Evolutionary conservation across 192 early-diverging fungal genomes (phyloP).

Genomic region (Gigaspora rosea): DNA sequence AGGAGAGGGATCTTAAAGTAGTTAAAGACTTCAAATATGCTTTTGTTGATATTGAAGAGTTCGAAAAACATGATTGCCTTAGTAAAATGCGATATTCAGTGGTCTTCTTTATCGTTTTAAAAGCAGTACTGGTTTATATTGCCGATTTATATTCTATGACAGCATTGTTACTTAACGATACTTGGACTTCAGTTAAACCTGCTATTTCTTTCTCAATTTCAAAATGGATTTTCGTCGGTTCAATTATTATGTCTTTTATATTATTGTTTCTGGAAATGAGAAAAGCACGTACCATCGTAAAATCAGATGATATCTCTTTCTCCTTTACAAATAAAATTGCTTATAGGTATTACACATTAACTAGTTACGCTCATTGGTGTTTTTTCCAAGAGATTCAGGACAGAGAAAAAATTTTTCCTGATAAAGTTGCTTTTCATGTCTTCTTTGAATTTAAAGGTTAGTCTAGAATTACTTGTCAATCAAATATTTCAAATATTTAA

Average conservation of each 20-base stretch:
- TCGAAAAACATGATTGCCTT: conserved; percentile 36
- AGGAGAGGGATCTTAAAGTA: conserved; percentile 59
- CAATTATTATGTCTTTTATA: conserved; percentile 71
- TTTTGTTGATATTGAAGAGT: conserved; percentile 74
- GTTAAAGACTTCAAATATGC: conserved; percentile 78
- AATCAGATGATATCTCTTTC: conserved; percentile 72
- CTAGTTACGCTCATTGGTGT: conserved; percentile 81
- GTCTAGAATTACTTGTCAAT: background rate
- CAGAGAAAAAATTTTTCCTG: conserved; percentile 51
- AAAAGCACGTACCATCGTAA: conserved; percentile 67
- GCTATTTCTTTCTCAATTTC: background rate
- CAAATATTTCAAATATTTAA: no score
- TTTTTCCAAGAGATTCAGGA: conserved; percentile 72
- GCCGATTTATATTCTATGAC: conserved; percentile 58
- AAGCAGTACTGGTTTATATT: conserved; percentile 68
- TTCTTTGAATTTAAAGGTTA: conserved; percentile 82
- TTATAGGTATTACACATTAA: conserved; percentile 74
- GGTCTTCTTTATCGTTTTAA: conserved; percentile 61
- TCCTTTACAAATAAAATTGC: conserved; percentile 74
- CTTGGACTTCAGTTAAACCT: background rate
- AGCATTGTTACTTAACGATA: background rate
- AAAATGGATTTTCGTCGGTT: conserved; percentile 60
- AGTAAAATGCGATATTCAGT: conserved; percentile 44
- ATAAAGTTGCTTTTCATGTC: conserved; percentile 76
- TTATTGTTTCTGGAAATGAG: conserved; percentile 71